These are phyloP conservation scores for Tympanopsis confertula DNA, from an alignment of 2,329 filamentous ascomycete species.

Conservation along the genomic window DNA sequence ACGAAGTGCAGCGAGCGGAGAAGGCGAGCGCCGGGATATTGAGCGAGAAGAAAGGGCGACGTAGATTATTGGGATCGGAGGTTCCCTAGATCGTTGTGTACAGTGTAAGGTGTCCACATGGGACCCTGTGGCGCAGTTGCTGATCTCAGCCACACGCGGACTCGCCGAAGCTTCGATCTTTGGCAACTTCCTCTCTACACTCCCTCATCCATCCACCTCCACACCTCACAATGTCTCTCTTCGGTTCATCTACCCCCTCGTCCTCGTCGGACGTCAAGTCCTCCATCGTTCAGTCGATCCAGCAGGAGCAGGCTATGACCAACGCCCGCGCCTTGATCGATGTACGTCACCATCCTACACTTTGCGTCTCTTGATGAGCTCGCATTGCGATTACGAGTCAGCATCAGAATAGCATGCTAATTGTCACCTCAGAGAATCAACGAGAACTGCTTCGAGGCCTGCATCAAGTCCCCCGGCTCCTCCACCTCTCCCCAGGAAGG, in stretches of 20 bases:
- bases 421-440: constrained; percentile 43
- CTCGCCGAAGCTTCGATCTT: not conserved
- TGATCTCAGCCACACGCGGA: not conserved
- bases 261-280: not conserved
- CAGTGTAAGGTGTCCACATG: constrained; percentile 1
- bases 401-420: too few species aligned
- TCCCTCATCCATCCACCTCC: not conserved
- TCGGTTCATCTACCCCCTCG: not conserved
- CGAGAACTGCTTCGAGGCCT: constrained; percentile 43
- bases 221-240: constrained; percentile 1
- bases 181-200: not conserved
- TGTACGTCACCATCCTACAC: too few species aligned
- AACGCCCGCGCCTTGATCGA: constrained; percentile 37
- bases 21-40: too few species aligned
- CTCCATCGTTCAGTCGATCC: constrained; percentile 25
- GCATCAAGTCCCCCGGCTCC: constrained; percentile 35
- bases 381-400: too few species aligned
- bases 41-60: too few species aligned
- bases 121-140: not conserved
- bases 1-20: too few species aligned
- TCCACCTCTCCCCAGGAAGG: constrained; percentile 35
- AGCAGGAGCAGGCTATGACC: constrained; percentile 35
- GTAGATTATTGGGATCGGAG: too few species aligned
- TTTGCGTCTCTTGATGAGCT: too few species aligned
- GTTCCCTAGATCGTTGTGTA: too few species aligned